Conservation (phyloP, 2,329 filamentous ascomycete genomes). For the Lecanicillium sp. region DNA sequence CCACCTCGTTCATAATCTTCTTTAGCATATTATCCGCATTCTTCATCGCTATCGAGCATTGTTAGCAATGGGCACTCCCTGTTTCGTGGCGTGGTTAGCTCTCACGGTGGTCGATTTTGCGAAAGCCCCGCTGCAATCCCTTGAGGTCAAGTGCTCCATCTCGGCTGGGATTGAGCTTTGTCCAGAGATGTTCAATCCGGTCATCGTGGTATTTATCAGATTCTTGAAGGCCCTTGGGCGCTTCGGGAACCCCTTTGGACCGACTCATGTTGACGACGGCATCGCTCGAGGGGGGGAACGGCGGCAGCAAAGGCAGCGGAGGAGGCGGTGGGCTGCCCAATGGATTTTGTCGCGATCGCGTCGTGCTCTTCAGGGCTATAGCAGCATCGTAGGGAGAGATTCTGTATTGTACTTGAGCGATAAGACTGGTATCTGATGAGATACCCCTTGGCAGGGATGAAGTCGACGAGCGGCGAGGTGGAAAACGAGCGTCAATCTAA, state of each 20-base stretch:
- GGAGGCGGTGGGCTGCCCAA: slow-evolving; percentile 6
- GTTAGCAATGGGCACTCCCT: slow-evolving; percentile 15
- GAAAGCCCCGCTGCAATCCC: slow-evolving; percentile 75
- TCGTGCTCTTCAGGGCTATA: slow-evolving; percentile 4
- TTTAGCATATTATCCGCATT: slow-evolving; percentile 82
- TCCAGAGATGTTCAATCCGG: slow-evolving; percentile 78
- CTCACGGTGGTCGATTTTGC: slow-evolving; percentile 84
- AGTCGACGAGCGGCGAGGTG: no score
- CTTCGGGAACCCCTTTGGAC: slow-evolving; percentile 41
- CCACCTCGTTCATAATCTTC: slow-evolving; percentile 73
- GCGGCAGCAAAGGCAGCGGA: slow-evolving; percentile 2
- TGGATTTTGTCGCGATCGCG: slow-evolving; percentile 4
- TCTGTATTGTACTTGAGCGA: no score
- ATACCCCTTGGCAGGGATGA: no score
- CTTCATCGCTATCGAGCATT: slow-evolving; percentile 53
- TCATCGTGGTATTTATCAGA: slow-evolving; percentile 71
- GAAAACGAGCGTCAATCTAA: no score
- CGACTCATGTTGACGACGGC: slow-evolving; percentile 26
- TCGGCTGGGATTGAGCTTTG: slow-evolving; percentile 65
- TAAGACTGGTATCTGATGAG: no score
- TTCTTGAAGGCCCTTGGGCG: slow-evolving; percentile 62
- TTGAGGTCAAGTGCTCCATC: slow-evolving; percentile 77
- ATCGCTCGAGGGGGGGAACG: slow-evolving; percentile 21
- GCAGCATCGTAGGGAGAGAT: slow-evolving; percentile 6
- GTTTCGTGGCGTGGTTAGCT: slow-evolving; percentile 1